These are phyloP conservation scores for Phytophthora tubulina DNA, from an alignment of 352 stramenopile genomes.

Conservation along the genomic window DNA sequence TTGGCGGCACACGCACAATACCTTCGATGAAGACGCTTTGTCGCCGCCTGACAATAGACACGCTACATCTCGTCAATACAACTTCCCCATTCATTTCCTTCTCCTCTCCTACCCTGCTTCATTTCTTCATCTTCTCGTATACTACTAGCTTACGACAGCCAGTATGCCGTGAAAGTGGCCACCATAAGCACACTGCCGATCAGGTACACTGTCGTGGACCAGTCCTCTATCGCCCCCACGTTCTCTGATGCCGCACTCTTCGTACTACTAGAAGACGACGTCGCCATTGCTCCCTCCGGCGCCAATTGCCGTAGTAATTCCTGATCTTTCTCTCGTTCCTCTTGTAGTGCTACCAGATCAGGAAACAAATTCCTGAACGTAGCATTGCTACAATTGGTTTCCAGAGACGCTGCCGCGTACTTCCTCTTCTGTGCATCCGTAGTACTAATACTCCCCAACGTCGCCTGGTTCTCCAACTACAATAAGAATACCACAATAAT, in stretches of 20 bases:
- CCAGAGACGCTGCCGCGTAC: slow-evolving; percentile 82
- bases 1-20: slow-evolving; percentile 7
- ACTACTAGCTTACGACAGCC: slow-evolving; percentile 50
- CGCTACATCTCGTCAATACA: slow-evolving; percentile 15
- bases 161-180: slow-evolving; percentile 55
- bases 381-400: slow-evolving; percentile 82
- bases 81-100: slow-evolving; percentile 22
- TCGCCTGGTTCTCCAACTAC: slow-evolving; percentile 83
- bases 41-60: slow-evolving; percentile 23
- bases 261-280: slow-evolving; percentile 26
- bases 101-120: slow-evolving; percentile 1
- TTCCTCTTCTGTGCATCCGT: slow-evolving; percentile 86
- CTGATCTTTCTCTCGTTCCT: slow-evolving; percentile 59
- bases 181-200: slow-evolving; percentile 52
- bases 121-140: neutral
- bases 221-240: slow-evolving; percentile 48
- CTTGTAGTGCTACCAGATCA: slow-evolving; percentile 85
- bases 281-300: slow-evolving; percentile 7
- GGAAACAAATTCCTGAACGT: slow-evolving; percentile 92
- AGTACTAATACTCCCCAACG: slow-evolving; percentile 90
- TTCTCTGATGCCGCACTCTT: slow-evolving; percentile 29
- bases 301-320: slow-evolving; percentile 49
- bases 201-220: slow-evolving; percentile 50
- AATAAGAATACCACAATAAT: slow-evolving; percentile 7
- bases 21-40: slow-evolving; percentile 12